phyloP scores from a whole-genome alignment of 2,329 filamentous ascomycete genomes.

The Paecilomyces sp. region DNA sequence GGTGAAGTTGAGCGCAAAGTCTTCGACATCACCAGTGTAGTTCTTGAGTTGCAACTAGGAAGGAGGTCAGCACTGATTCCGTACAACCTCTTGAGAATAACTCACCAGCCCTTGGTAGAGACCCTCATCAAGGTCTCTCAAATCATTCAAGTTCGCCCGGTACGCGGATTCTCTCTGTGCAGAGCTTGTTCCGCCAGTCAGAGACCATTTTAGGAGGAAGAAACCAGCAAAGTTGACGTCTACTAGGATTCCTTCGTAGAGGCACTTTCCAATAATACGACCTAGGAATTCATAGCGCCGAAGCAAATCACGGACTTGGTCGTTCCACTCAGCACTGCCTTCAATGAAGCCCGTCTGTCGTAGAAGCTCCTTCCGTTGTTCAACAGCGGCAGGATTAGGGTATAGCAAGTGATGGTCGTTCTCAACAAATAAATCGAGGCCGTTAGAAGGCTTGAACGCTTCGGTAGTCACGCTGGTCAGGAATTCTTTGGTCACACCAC shows the following conservation, averaged over 20 bases:
- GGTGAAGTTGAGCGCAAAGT: conserved; percentile 81
- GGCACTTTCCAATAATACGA: conserved; percentile 86
- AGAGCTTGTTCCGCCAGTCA: conserved; percentile 58
- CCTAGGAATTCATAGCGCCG: conserved; percentile 85
- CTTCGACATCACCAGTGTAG: conserved; percentile 70
- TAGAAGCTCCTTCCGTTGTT: conserved; percentile 58
- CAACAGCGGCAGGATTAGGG: conserved; percentile 72
- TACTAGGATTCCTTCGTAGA: conserved; percentile 94
- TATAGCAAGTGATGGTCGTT: conserved; percentile 84
- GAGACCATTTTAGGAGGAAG: conserved; percentile 91
- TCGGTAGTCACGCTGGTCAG: conserved; percentile 80
- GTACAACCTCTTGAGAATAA: conserved; percentile 4
- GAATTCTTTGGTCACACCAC: conserved; percentile 96
- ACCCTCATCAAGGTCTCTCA: conserved; percentile 83
- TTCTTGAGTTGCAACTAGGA: conserved; percentile 65
- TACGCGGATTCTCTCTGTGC: conserved; percentile 65
- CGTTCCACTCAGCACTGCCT: conserved; percentile 50
- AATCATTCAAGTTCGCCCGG: conserved; percentile 87
- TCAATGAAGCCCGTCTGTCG: conserved; percentile 47
- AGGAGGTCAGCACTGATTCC: neutral
- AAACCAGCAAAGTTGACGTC: conserved; percentile 92
- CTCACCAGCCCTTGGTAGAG: conserved; percentile 76
- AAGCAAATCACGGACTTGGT: conserved; percentile 54
- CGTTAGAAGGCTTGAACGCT: conserved; percentile 60
- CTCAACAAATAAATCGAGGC: conserved; percentile 64